Evolutionary conservation across 805 yeast species (phyloP), one percentile per base, ranked within the genome.

Genomic region (Yarrowia bubula): DNA sequence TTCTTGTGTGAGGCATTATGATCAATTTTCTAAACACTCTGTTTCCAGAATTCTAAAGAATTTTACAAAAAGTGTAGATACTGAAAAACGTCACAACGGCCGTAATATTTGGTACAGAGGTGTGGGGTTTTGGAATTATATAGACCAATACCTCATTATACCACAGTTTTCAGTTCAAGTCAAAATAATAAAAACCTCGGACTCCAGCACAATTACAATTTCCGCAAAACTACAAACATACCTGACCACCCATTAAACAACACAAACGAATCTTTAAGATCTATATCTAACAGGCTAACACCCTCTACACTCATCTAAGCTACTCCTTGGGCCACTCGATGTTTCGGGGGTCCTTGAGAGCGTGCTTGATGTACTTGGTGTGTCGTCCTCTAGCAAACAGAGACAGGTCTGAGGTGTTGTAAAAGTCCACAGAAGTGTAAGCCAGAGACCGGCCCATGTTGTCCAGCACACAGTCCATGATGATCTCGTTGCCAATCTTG

Each of bases 381-480:
- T 79, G 82, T 37, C 76, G 74, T 5, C 82, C 82, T 8, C 80
- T 68, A 14, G 82, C 82, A 67, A 76, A 73, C 64, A 76, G 61
- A 43, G 67, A 66, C n/a, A 66, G 43, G 35, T 66, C 64, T 9
- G 68, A 51, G 15, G 67, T 66, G 61, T 71, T 68, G 55, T 69
- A 75, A 39, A 78, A 73, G 63, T 75, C 77, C 10, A 79, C 73
- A 7, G 71, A 69, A 22, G 82, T 79, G 67, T 75, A 79, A 7
- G 81, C 82, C 71, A 79, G 71, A 14, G 76, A 73, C 18, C 77
- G 68, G 22, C 82, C 82, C 37, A 79, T 69, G 57, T 71, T 70
- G 60, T 77, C 74, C 66, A 77, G 71, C 28, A 61, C 65, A 68
- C 79, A 71, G 41, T 73, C 72, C 68, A 65, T 31, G 65, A 55